Base-by-base conservation (phyloP, 2,329 filamentous ascomycete genomes). In the Graphium sp. region DNA sequence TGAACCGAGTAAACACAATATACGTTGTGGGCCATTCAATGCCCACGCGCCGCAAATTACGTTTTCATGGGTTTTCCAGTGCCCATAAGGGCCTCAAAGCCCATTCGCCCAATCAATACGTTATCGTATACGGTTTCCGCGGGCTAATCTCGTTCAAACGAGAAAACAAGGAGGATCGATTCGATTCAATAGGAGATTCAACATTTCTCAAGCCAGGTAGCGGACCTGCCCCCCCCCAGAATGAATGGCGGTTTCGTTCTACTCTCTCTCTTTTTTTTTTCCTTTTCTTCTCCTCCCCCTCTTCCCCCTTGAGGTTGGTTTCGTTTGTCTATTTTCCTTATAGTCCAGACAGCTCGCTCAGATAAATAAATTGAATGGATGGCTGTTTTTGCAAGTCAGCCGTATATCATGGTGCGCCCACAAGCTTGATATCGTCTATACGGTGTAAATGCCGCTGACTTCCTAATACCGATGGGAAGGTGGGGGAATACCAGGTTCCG, bases 61-160 rank as follows among this genome's bases (percentile, higher is more conserved):
- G n/a, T n/a, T n/a, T n/a, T n/a, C n/a, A n/a, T n/a, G n/a, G n/a
- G n/a, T n/a, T n/a, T n/a, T 62, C 52, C 22, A 52, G 61, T 7
- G 38, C 47, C 5, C 46, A 53, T 2, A 12, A 22, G 20, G 20
- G 20, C 24, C 10, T 22, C 24, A n/a, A 21, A 25, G 9, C 8
- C 9, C 9, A 18, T 6, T 3, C 28, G 28, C 6, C 20, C 21
- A n/a, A 7, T 23, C 8, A 15, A 23, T 15, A 30, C 26, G 7
- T 13, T 30, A n/a, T 30, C 28, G 7, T 18, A 18, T 16, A 18
- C 6, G 18, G 15, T 17, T 26, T 17, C n/a, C n/a, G 24, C n/a
- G 14, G 15, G 7, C n/a, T 26, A 11, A 5, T 26, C 7, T 13
- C 24, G 16, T 17, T 15, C 16, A 7, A 26, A 15, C 26, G 15